Evolutionary conservation across 768 basidiomycete genomes (phyloP), one percentile per base, ranked within the genome.

Genomic region (Lenzites betulinus): DNA sequence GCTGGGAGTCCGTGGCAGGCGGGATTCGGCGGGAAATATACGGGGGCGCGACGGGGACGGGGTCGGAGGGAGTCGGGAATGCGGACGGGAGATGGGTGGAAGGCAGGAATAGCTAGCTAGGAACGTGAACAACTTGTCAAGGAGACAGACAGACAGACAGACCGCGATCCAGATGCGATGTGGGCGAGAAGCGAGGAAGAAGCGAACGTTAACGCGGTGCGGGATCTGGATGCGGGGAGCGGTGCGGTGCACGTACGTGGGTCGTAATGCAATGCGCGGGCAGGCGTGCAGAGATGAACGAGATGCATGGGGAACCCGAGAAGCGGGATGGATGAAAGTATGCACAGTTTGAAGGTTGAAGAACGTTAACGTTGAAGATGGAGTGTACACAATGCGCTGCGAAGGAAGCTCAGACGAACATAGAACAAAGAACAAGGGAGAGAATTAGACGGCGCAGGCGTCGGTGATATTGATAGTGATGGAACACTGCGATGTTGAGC

Each of bases 91-190:
- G n/a, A n/a, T n/a, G n/a, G n/a, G n/a, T n/a, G n/a, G n/a, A n/a
- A n/a, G n/a, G n/a, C n/a, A n/a, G n/a, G n/a, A n/a, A n/a, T n/a
- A n/a, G n/a, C n/a, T n/a, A n/a, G n/a, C n/a, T n/a, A n/a, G n/a
- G n/a, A n/a, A n/a, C n/a, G n/a, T n/a, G n/a, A n/a, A n/a, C n/a
- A n/a, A n/a, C n/a, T n/a, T n/a, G n/a, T n/a, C n/a, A n/a, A n/a
- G n/a, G n/a, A n/a, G n/a, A n/a, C n/a, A n/a, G n/a, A n/a, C n/a
- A 41, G 46, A 39, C 46, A 49, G 41, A 49, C 36, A 30, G 55
- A 49, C 55, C 55, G 55, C 47, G 47, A 57, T 57, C 55, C 47
- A 57, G 55, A 57, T 50, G 47, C 55, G 55, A 51, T 38, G 50
- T 16, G 12, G 50, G 23, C 11, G 46, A 48, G n/a, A 36, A 11